Conservation (phyloP, 73 alveolate species). For the Stentor roeselii region DNA sequence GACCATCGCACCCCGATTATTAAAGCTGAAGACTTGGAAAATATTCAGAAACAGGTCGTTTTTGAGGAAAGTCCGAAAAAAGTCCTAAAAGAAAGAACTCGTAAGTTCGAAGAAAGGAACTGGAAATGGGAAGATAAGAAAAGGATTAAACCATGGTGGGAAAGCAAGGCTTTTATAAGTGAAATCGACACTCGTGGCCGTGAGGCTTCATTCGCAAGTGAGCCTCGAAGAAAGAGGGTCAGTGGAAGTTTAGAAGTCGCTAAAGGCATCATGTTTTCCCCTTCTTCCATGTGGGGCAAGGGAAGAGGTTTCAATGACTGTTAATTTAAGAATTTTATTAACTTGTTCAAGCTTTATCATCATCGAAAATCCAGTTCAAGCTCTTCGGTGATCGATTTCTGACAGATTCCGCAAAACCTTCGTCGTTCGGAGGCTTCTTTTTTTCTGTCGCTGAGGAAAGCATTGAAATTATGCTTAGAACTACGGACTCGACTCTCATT, state of each 20-base stretch:
- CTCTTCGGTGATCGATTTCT: conserved; percentile 73
- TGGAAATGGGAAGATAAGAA: too few species aligned
- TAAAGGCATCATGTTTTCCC: not conserved
- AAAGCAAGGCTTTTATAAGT: not conserved
- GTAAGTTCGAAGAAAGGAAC: too few species aligned
- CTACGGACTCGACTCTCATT: conserved; percentile 80
- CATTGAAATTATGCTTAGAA: conserved; percentile 84
- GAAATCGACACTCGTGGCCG: not conserved
- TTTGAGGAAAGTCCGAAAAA: too few species aligned
- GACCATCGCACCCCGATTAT: conserved; percentile 12
- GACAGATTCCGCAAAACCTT: conserved; percentile 47
- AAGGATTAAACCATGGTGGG: conserved; percentile 7
- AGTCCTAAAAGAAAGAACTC: too few species aligned
- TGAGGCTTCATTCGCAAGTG: not conserved
- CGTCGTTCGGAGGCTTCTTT: conserved; percentile 76
- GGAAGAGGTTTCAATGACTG: too few species aligned
- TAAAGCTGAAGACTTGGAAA: not conserved
- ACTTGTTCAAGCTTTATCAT: too few species aligned
- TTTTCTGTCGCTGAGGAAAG: conserved; percentile 76
- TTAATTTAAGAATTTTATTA: too few species aligned
- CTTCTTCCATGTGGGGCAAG: too few species aligned
- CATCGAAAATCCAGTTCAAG: conserved; percentile 71
- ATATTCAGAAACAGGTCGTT: not conserved
- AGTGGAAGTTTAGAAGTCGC: not conserved
- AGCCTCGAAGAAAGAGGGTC: not conserved